Conservation (phyloP, 768 basidiomycete species). For the Lactarius sp. region DNA sequence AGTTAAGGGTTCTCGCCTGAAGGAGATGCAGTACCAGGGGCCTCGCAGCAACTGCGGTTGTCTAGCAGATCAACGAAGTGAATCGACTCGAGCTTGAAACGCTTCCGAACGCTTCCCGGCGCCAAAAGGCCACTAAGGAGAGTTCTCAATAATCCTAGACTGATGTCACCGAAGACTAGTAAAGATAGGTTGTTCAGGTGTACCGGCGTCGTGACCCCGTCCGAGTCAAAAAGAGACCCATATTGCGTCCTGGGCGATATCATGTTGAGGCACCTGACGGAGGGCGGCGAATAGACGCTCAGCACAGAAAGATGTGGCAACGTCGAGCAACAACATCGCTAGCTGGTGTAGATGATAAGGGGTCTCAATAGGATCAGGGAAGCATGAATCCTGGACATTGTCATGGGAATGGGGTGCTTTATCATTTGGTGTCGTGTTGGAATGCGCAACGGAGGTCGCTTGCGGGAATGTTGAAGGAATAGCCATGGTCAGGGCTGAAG, state of each 20-base stretch:
- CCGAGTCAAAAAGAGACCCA: no score
- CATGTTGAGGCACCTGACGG: constrained; percentile 7
- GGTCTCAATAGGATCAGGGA: no score
- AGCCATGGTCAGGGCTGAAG: no score
- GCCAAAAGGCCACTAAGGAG: not conserved
- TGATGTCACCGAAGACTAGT: not conserved
- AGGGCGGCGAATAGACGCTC: constrained; percentile 2
- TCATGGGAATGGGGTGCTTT: no score
- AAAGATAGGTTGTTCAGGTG: not conserved
- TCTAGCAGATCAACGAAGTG: not conserved
- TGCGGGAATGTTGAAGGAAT: no score
- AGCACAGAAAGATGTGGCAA: not conserved
- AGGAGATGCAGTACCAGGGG: not conserved
- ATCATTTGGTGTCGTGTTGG: no score
- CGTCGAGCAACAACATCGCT: no score
- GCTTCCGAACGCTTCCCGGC: not conserved
- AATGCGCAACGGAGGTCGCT: no score
- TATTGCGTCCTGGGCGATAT: not conserved
- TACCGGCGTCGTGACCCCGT: not conserved
- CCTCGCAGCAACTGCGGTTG: constrained; percentile 9
- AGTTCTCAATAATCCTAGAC: not conserved
- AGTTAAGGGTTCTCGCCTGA: constrained; percentile 2
- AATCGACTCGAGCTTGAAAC: constrained; percentile 6
- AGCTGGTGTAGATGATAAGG: no score
- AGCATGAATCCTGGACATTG: no score